Evolutionary conservation across 2,329 filamentous ascomycete species (phyloP).

Genomic region (Cladophialophora carrionii): DNA sequence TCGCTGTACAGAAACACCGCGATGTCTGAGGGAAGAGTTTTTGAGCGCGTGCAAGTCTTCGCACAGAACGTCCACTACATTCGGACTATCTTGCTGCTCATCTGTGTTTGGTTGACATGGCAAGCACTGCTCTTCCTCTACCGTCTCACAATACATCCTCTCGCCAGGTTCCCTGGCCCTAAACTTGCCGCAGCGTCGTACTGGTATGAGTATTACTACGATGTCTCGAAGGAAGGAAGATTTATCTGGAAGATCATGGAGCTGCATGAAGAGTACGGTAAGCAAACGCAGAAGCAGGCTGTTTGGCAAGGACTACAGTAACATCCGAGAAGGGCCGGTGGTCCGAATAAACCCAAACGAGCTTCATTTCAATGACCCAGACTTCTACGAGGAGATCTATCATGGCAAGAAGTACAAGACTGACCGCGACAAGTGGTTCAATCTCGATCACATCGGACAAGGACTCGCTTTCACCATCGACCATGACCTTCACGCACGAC

Average conservation of each 20-base stretch:
- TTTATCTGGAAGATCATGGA: constrained; percentile 44
- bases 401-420: constrained; percentile 18
- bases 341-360: constrained; percentile 39
- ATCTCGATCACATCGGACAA: constrained; percentile 13
- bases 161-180: constrained; percentile 40
- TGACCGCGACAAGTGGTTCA: constrained; percentile 30
- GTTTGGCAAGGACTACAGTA: neutral
- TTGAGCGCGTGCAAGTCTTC: neutral
- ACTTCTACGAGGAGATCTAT: constrained; percentile 42
- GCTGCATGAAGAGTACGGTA: constrained; percentile 46
- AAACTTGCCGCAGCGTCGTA: constrained; percentile 42
- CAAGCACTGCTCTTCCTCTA: constrained; percentile 27
- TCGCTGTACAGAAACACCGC: neutral
- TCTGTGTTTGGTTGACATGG: neutral
- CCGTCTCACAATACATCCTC: constrained; percentile 35
- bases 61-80: neutral
- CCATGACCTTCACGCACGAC: constrained; percentile 38
- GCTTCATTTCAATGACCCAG: constrained; percentile 38
- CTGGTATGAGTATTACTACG: constrained; percentile 43
- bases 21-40: neutral
- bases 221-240: constrained; percentile 41
- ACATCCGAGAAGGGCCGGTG: constrained; percentile 28
- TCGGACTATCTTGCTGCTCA: neutral
- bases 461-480: constrained; percentile 37
- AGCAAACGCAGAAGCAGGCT: neutral